A percentile compares a stretch with the other conserved stretches of the same genome.
phyloP scores from a whole-genome alignment of 1,284 basidiomycete species.

The Chalciporus sp. region DNA sequence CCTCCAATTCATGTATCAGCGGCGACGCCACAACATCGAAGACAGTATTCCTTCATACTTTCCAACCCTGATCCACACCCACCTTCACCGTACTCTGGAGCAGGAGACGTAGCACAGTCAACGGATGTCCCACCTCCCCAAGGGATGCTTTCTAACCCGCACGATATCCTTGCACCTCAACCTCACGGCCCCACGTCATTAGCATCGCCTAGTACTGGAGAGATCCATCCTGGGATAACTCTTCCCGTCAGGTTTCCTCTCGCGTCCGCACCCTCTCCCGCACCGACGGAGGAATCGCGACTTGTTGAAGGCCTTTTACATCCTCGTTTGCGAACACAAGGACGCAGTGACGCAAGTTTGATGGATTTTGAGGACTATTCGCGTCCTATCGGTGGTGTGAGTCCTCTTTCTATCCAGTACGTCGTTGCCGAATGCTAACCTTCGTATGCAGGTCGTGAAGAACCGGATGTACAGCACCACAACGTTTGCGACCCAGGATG shows the following conservation, averaged over 20 bases:
- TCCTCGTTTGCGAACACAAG: constrained; percentile 35
- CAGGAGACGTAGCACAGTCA: neutral
- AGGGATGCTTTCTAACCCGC: neutral
- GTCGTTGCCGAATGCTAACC: neutral
- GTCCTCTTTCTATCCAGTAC: constrained; percentile 8
- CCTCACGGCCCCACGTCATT: neutral
- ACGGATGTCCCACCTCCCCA: neutral
- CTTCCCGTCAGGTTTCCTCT: constrained; percentile 5
- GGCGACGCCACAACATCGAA: constrained; percentile 18
- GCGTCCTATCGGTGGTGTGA: constrained; percentile 44
- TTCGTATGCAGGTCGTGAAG: constrained; percentile 36
- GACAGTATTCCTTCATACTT: constrained; percentile 34
- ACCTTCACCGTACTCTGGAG: constrained; percentile 20
- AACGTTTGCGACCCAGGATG: constrained; percentile 39
- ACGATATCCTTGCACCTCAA: neutral
- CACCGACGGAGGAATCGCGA: constrained; percentile 37
- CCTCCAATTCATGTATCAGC: constrained; percentile 19
- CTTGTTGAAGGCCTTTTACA: constrained; percentile 42
- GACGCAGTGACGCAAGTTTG: constrained; percentile 40
- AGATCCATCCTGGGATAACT: neutral
- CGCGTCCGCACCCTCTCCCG: constrained; percentile 37
- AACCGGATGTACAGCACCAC: constrained; percentile 43
- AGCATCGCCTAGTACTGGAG: neutral
- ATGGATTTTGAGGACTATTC: constrained; percentile 48
- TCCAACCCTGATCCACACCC: constrained; percentile 32